A percentile compares a stretch with the other conserved stretches of the same genome.
phyloP scores from a whole-genome alignment of 371 early-diverging fungal species.

The Synchytrium microbalum region DNA sequence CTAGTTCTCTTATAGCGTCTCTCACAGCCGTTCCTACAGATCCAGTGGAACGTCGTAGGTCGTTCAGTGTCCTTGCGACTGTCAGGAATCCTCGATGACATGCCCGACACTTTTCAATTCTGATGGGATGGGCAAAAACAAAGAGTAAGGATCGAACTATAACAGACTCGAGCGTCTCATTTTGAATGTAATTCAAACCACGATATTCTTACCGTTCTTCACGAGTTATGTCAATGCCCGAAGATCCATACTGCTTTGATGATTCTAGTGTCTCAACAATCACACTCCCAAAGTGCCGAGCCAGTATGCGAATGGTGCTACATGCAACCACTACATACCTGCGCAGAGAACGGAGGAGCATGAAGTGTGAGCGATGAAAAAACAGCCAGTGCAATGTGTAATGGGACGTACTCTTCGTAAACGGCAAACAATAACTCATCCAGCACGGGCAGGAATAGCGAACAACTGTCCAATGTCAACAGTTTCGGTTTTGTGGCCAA shows the following conservation, averaged over 20 bases:
- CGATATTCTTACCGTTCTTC: constrained; percentile 18
- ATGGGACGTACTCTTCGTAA: constrained; percentile 39
- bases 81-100: constrained; percentile 1
- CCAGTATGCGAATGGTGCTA: constrained; percentile 29
- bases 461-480: constrained; percentile 34
- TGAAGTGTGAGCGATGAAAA: neutral
- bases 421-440: constrained; percentile 40
- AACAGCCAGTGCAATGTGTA: neutral
- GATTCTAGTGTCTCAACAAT: constrained; percentile 22
- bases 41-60: constrained; percentile 13
- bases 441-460: constrained; percentile 32
- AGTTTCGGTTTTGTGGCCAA: constrained; percentile 34
- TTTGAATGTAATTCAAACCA: too few relatives aligned
- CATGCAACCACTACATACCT: constrained; percentile 43
- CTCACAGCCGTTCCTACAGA: neutral
- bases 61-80: constrained; percentile 1
- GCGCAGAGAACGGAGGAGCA: neutral
- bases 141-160: too few relatives aligned
- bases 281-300: constrained; percentile 28
- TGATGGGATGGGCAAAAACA: too few relatives aligned
- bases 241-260: neutral
- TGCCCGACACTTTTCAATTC: neutral
- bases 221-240: constrained; percentile 11
- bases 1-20: neutral
- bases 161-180: too few relatives aligned